These are phyloP conservation scores for Monascus ruber DNA, from an alignment of 2,329 filamentous ascomycete genomes.

Conservation along the genomic window DNA sequence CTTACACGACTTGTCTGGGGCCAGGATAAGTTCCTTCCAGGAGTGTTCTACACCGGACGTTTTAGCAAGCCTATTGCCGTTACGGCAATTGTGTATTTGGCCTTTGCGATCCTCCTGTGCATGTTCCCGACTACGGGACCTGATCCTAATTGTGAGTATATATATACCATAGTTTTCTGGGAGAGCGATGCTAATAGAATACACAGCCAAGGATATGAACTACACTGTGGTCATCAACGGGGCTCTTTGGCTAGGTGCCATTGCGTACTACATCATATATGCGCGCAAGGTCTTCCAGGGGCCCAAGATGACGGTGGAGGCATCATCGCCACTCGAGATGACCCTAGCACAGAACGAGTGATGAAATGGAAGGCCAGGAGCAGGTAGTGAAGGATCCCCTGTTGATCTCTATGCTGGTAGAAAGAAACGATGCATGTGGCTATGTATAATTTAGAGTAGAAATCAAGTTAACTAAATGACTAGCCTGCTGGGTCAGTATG, in stretches of 20 bases:
- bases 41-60: slow-evolving; percentile 47
- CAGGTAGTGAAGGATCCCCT: too few species aligned
- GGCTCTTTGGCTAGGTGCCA: slow-evolving; percentile 46
- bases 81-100: slow-evolving; percentile 42
- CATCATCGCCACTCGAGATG: not conserved
- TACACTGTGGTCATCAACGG: slow-evolving; percentile 53
- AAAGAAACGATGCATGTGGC: too few species aligned
- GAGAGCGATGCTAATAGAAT: not conserved
- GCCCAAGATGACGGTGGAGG: slow-evolving; percentile 43
- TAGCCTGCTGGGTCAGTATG: too few species aligned
- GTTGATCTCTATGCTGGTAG: too few species aligned
- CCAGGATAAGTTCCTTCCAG: slow-evolving; percentile 44
- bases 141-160: slow-evolving; percentile 34
- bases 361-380: not conserved
- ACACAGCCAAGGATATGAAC: slow-evolving; percentile 44
- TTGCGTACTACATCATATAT: slow-evolving; percentile 46
- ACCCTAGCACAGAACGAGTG: not conserved
- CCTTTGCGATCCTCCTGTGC: slow-evolving; percentile 44
- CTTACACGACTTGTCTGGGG: slow-evolving; percentile 48
- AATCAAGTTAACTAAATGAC: too few species aligned
- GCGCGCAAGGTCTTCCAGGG: slow-evolving; percentile 52
- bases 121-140: slow-evolving; percentile 51
- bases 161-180: slow-evolving; percentile 1
- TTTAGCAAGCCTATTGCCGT: slow-evolving; percentile 44
- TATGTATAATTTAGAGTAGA: too few species aligned